Conservation (phyloP, 306 rosid species). For the Cicer yamashitae region DNA sequence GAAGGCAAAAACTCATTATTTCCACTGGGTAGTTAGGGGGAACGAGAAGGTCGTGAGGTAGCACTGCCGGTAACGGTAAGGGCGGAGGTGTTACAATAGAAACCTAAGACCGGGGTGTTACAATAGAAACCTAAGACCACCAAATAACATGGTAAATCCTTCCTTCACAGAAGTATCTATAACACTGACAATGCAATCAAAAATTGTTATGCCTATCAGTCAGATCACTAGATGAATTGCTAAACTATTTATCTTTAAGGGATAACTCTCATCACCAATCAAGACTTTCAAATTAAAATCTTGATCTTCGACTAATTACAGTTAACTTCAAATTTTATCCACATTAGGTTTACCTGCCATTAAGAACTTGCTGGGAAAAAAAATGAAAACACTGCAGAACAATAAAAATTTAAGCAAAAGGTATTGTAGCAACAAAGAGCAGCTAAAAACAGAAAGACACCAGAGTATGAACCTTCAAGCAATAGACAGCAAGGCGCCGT, state of each 20-base stretch:
- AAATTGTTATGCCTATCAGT: conserved; percentile 10
- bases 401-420: conserved; percentile 23
- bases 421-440: conserved; percentile 34
- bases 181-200: conserved; percentile 25
- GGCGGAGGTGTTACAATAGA: too few relatives aligned
- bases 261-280: conserved; percentile 29
- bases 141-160: conserved; percentile 30
- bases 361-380: conserved; percentile 21
- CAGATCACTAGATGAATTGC: conserved; percentile 12
- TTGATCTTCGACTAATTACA: neutral
- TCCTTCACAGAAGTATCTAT: conserved; percentile 6
- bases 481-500: conserved; percentile 97
- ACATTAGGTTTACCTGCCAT: conserved; percentile 16
- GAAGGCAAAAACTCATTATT: too few relatives aligned
- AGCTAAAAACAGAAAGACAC: conserved; percentile 40
- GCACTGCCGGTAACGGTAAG: too few relatives aligned
- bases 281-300: conserved; percentile 27
- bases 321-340: conserved; percentile 14
- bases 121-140: conserved; percentile 19
- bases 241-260: neutral
- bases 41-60: too few relatives aligned
- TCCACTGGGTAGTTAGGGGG: too few relatives aligned
- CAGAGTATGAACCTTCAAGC: conserved; percentile 76
- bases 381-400: neutral
- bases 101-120: too few relatives aligned